phyloP scores from a whole-genome alignment of 352 stramenopile genomes.

The Globisporangium rhizosaccharum region DNA sequence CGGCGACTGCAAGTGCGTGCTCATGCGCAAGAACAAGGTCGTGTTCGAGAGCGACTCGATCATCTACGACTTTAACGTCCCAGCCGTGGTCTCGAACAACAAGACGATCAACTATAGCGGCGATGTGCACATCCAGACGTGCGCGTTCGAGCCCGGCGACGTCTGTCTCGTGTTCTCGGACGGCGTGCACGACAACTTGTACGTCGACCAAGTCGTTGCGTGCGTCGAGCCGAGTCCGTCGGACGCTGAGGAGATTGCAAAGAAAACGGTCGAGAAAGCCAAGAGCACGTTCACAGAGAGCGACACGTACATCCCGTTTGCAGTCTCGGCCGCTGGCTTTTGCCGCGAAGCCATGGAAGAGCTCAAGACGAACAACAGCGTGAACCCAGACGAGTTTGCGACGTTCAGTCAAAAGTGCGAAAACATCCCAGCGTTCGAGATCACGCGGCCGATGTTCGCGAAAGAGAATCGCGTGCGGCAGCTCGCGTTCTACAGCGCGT shows the following conservation, averaged over 20 bases:
- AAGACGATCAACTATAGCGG: conserved; percentile 76
- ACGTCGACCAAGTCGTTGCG: conserved; percentile 72
- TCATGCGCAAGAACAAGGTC: conserved; percentile 55
- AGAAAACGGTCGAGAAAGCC: conserved; percentile 59
- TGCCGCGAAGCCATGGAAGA: conserved; percentile 73
- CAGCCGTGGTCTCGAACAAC: conserved; percentile 82
- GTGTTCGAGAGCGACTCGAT: conserved; percentile 87
- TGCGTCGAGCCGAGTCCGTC: conserved; percentile 40
- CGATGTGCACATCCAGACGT: conserved; percentile 70
- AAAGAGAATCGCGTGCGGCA: conserved; percentile 85
- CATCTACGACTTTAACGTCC: conserved; percentile 90
- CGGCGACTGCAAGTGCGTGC: conserved; percentile 84
- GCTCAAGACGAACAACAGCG: conserved; percentile 59
- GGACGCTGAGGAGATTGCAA: conserved; percentile 72
- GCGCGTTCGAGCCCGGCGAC: conserved; percentile 65
- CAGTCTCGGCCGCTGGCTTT: conserved; percentile 76
- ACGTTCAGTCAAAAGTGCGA: conserved; percentile 69
- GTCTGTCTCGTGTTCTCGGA: conserved; percentile 84
- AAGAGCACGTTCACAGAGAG: conserved; percentile 62
- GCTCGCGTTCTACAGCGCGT: conserved; percentile 85
- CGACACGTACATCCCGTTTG: conserved; percentile 80
- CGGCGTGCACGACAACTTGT: conserved; percentile 86
- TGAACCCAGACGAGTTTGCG: conserved; percentile 62
- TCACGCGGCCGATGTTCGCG: conserved; percentile 54
- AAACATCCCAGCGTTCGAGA: conserved; percentile 57